A percentile compares a stretch with the other conserved stretches of the same genome.
phyloP scores from a whole-genome alignment of 2,329 filamentous ascomycete genomes.

The Trichophyton verrucosum region DNA sequence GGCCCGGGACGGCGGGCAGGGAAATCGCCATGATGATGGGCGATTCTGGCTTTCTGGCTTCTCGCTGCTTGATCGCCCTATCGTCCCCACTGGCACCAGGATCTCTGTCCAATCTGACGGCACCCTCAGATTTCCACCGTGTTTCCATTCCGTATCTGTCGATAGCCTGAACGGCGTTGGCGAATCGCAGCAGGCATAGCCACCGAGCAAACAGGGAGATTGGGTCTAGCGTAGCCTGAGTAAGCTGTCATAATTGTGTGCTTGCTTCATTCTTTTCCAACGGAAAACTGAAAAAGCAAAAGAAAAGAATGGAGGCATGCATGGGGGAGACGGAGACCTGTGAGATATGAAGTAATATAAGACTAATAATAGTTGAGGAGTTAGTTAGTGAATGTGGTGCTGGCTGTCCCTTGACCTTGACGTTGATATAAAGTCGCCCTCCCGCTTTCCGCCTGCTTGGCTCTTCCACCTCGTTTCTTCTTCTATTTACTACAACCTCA shows the following conservation, averaged over 20 bases:
- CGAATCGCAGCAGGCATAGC: not conserved
- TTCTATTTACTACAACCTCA: not conserved
- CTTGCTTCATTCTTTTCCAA: not conserved
- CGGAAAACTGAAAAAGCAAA: not conserved
- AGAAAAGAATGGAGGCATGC: not conserved
- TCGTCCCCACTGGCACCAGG: not conserved
- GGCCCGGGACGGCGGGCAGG: not conserved
- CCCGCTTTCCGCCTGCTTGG: constrained; percentile 1
- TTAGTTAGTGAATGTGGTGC: not conserved
- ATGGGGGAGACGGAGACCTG: not conserved
- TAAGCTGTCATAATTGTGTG: not conserved
- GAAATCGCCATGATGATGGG: not conserved
- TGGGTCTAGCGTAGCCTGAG: not conserved
- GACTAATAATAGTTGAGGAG: too few species aligned
- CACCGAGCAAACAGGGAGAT: not conserved
- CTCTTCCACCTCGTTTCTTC: not conserved
- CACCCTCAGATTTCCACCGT: not conserved
- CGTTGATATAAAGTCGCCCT: not conserved
- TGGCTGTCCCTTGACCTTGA: not conserved
- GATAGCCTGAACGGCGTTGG: not conserved
- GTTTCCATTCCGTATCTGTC: not conserved
- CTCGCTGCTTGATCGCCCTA: not conserved
- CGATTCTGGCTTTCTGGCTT: not conserved
- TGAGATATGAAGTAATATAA: not conserved
- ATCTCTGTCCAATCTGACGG: not conserved